Percentiles rank a stretch among this genome's conserved stretches.
These are phyloP conservation scores for Aspergillus novoparasiticus DNA, from an alignment of 2,329 filamentous ascomycete genomes.

Conservation along the genomic window DNA sequence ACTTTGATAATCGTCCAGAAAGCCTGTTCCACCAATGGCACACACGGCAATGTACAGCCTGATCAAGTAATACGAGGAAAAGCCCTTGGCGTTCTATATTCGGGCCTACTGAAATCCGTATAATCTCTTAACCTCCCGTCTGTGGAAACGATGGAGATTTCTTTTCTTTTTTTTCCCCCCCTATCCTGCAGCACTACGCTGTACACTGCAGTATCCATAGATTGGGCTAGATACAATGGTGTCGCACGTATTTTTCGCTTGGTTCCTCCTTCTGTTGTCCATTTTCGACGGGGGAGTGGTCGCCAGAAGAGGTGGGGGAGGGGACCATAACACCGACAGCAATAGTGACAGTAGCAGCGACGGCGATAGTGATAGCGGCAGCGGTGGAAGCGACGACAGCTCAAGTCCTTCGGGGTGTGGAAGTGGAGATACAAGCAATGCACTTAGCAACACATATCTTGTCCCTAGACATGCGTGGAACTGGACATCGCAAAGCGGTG, in stretches of 20 bases:
- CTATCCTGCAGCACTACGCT: neutral
- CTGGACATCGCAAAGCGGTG: constrained; percentile 6
- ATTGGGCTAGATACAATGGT: neutral
- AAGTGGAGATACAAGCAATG: neutral
- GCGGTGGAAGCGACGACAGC: neutral
- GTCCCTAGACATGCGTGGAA: constrained; percentile 1
- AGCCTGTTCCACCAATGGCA: neutral
- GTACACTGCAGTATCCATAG: neutral
- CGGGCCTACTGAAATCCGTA: neutral
- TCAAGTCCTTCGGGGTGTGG: neutral
- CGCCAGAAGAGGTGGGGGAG: neutral
- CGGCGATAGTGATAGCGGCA: neutral
- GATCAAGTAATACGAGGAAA: neutral
- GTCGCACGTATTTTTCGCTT: neutral
- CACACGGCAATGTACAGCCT: neutral
- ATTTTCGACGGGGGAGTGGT: neutral
- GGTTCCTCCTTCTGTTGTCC: neutral
- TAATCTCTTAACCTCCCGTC: neutral
- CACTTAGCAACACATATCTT: neutral
- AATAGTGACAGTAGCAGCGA: neutral
- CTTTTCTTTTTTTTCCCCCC: neutral
- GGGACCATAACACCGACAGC: neutral
- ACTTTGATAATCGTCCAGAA: neutral
- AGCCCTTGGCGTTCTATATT: neutral
- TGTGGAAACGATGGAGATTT: neutral